Percentiles rank a stretch among this genome's conserved stretches.
These are phyloP conservation scores for Phytophthora idaei DNA, from an alignment of 352 stramenopile species.

Conservation along the genomic window DNA sequence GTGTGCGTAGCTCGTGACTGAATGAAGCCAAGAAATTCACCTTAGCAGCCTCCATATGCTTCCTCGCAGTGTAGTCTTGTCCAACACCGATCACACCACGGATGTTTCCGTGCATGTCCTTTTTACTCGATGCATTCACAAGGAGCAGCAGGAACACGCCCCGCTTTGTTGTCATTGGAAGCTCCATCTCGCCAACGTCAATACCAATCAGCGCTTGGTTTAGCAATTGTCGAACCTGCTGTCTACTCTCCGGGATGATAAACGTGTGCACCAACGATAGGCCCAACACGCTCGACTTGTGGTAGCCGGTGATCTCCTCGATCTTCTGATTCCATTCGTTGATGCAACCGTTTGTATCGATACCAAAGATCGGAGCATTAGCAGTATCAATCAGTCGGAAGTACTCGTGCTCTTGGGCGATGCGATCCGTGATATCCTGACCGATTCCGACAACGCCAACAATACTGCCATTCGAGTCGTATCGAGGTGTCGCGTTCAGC, in stretches of 20 bases:
- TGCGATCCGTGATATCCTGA: conserved; percentile 63
- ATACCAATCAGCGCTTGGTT: conserved; percentile 86
- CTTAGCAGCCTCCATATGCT: conserved; percentile 87
- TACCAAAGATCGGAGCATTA: conserved; percentile 86
- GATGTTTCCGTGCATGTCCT: conserved; percentile 92
- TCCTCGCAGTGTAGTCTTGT: conserved; percentile 92
- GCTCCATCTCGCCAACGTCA: conserved; percentile 89
- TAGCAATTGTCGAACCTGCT: conserved; percentile 69
- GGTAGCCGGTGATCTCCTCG: conserved; percentile 82
- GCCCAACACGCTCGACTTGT: conserved; percentile 71
- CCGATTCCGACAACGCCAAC: conserved; percentile 80
- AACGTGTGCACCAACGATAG: conserved; percentile 82
- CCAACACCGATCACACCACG: conserved; percentile 92
- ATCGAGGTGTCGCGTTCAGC: conserved; percentile 39
- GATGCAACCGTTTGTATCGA: conserved; percentile 83
- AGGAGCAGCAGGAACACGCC: conserved; percentile 70
- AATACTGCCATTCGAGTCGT: conserved; percentile 56
- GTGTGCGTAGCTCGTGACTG: conserved; percentile 83
- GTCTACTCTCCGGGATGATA: conserved; percentile 73
- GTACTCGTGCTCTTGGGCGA: conserved; percentile 89
- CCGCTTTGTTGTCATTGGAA: conserved; percentile 83
- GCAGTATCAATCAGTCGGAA: conserved; percentile 70
- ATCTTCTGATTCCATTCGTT: conserved; percentile 92
- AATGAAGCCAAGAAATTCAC: conserved; percentile 90
- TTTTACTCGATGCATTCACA: conserved; percentile 87